Evolutionary conservation across 2,329 filamentous ascomycete species (phyloP), one percentile per base, ranked within the genome.

Genomic region (Fusarium oligoseptatum): DNA sequence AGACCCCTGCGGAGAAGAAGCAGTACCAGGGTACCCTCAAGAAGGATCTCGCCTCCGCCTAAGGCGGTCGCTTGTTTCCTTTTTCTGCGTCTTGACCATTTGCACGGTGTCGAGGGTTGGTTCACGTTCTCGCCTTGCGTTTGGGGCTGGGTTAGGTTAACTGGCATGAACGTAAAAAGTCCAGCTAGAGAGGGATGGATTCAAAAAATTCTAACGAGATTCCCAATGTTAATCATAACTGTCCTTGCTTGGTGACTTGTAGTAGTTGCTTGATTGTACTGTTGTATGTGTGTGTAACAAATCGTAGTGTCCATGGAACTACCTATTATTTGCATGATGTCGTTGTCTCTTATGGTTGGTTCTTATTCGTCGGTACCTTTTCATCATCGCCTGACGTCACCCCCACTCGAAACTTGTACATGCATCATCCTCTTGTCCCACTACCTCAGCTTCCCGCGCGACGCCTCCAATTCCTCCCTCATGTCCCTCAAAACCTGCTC

Each of bases 11-110:
- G 84, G 97, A 99, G 94, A 99, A 99, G 95, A 94, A 94, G 89
- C 92, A 95, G 86, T 97, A 95, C 91, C 87, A 98, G 88, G 97
- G 97, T 89, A 97, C 95, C 70, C 95, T 99, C 94, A 99, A 99
- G 95, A 99, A 98, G 95, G 97, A 99, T 82, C 85, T 91, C 72
- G 86, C 84, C 77, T 79, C 85, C 81, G 84, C 87, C 79, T 87
- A 88, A 81, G 77, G 70, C 67, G 77, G 73, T 58, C 55, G 74
- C 71, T 76, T 77, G 65, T 85, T 86, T 86, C 81, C 81, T 85
- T 82, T 79, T 84, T 81, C 3, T 32, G 32, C 85, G 81, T 85
- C 76, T 81, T 80, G 82, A 81, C 82, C 81, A 86, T 87, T 86
- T 86, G 86, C 86, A 88, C 85, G 88, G 88, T 89, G 88, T 89